Percentiles rank a stretch among this genome's conserved stretches.
Evolutionary conservation across 2,329 filamentous ascomycete genomes (phyloP).

Genomic region (Ophiostoma quercus): DNA sequence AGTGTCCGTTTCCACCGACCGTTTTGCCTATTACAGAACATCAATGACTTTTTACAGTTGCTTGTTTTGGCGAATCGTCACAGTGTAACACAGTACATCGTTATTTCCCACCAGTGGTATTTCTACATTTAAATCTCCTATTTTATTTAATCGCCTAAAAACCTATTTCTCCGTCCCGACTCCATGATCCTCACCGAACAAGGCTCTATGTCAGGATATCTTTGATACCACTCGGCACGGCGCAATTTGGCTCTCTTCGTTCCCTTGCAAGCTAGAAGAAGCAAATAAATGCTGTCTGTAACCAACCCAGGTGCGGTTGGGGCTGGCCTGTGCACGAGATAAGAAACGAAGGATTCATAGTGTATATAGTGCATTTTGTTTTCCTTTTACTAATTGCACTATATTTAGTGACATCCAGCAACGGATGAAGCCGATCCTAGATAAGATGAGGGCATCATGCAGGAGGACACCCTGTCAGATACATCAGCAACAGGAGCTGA

Average conservation of each 20-base stretch:
- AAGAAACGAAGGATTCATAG: neutral
- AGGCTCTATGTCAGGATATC: neutral
- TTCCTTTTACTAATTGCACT: neutral
- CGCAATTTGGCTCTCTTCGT: neutral
- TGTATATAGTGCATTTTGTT: neutral
- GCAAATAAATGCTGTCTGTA: neutral
- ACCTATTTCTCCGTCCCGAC: constrained; percentile 6
- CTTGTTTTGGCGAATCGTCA: neutral
- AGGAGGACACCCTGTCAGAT: too few species aligned
- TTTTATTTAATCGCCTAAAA: neutral
- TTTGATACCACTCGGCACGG: neutral
- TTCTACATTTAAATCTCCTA: neutral
- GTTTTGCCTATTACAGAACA: neutral
- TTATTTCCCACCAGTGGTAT: neutral
- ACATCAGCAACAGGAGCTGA: neutral
- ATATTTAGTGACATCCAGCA: neutral
- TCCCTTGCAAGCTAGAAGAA: neutral
- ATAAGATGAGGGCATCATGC: neutral
- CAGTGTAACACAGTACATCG: neutral
- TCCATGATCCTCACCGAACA: neutral
- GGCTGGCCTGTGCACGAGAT: neutral
- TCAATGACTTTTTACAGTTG: neutral
- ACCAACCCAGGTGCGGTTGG: neutral
- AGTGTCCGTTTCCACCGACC: neutral
- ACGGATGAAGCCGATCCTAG: neutral